These are phyloP conservation scores for Trichoderma koningiopsis DNA, from an alignment of 2,329 filamentous ascomycete genomes.

Conservation along the genomic window DNA sequence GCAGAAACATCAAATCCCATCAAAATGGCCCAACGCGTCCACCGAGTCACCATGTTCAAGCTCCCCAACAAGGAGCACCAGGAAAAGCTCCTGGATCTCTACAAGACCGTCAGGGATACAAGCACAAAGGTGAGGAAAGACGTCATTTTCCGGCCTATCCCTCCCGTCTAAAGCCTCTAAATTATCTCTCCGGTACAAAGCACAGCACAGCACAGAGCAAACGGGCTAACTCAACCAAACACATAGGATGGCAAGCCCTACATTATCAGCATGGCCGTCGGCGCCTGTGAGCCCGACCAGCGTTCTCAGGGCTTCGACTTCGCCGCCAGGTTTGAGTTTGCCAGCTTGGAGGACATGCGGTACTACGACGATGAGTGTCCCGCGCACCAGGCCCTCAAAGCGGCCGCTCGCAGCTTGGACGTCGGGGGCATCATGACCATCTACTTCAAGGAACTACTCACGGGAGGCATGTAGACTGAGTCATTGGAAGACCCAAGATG, in stretches of 20 bases:
- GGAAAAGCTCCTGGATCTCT: conserved; percentile 48
- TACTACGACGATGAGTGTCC: conserved; percentile 64
- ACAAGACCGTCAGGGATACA: conserved; percentile 44
- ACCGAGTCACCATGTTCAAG: conserved; percentile 59
- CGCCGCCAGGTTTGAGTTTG: conserved; percentile 64
- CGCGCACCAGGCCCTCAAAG: conserved; percentile 49
- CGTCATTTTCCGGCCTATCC: conserved; percentile 5
- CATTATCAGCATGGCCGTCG: conserved; percentile 60
- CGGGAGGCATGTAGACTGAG: conserved; percentile 28
- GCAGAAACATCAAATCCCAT: neutral
- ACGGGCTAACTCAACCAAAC: neutral
- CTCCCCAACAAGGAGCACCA: conserved; percentile 48
- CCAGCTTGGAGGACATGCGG: conserved; percentile 66
- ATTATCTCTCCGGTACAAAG: neutral
- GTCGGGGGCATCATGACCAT: conserved; percentile 45
- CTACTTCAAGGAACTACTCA: conserved; percentile 43
- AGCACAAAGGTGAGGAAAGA: conserved; percentile 45
- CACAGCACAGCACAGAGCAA: neutral
- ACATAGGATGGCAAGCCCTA: conserved; percentile 70
- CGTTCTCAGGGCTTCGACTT: conserved; percentile 68
- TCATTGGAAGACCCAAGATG: conserved; percentile 11
- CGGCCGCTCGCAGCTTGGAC: conserved; percentile 37
- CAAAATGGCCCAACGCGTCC: conserved; percentile 46
- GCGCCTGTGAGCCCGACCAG: conserved; percentile 56
- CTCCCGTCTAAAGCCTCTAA: neutral